Evolutionary conservation across 305 asterid species (phyloP).

Genomic region (Solanum hybrid): DNA sequence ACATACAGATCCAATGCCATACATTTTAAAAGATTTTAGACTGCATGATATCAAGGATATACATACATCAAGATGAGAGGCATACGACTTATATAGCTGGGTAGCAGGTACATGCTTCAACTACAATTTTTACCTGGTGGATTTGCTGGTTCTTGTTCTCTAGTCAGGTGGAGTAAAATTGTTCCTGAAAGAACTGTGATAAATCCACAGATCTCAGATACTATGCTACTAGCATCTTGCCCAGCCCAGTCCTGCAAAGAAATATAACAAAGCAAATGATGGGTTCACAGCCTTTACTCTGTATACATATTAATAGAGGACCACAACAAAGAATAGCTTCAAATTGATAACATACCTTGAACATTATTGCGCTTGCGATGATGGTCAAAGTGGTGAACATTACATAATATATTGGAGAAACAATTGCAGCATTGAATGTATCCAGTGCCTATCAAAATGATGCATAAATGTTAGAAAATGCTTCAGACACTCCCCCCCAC

Average conservation of each 20-base stretch:
- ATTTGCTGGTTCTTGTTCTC: constrained; percentile 55
- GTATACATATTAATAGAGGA: neutral
- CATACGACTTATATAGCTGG: neutral
- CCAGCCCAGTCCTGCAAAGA: constrained; percentile 72
- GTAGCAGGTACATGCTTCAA: neutral
- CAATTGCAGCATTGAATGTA: constrained; percentile 70
- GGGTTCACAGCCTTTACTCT: neutral
- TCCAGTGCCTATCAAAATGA: constrained; percentile 54
- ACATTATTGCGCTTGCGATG: constrained; percentile 72
- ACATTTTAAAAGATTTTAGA: neutral
- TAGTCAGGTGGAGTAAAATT: constrained; percentile 61
- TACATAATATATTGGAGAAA: constrained; percentile 80
- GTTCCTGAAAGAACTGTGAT: constrained; percentile 74
- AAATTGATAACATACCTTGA: constrained; percentile 42
- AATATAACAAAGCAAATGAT: neutral
- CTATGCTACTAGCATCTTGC: constrained; percentile 55
- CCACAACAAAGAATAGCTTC: neutral
- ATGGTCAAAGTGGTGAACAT: constrained; percentile 84
- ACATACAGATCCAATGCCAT: neutral
- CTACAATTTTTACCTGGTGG: constrained; percentile 32
- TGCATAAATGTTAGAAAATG: neutral
- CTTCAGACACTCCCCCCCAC: neutral
- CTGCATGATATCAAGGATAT: neutral
- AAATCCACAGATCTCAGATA: constrained; percentile 82
- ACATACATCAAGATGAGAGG: neutral